Conservation (phyloP, 371 early-diverging fungal genomes). For the Rhizopus stolonifer region DNA sequence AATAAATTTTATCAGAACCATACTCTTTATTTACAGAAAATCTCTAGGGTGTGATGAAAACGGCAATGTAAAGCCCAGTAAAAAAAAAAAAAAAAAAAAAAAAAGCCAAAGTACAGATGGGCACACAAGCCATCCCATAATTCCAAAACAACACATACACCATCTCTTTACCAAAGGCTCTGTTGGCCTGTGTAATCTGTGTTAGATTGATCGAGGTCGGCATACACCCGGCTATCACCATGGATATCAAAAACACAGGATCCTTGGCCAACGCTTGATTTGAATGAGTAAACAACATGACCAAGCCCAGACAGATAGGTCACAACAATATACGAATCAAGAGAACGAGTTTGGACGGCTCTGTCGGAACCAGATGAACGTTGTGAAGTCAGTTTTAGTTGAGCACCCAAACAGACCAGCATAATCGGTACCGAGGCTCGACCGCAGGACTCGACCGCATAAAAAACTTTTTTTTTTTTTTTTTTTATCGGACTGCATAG, state of each 20-base stretch:
- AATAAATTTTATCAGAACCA: no score
- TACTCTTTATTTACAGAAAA: no score
- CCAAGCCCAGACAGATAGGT: slow-evolving; percentile 42
- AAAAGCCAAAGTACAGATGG: slow-evolving; percentile 17
- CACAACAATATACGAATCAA: slow-evolving; percentile 47
- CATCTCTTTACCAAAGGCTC: slow-evolving; percentile 60
- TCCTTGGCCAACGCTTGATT: slow-evolving; percentile 55
- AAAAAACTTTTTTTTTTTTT: slow-evolving; percentile 48
- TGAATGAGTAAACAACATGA: slow-evolving; percentile 22
- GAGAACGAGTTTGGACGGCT: no score
- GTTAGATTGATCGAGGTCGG: slow-evolving; percentile 62
- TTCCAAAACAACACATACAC: slow-evolving; percentile 58
- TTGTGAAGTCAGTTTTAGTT: slow-evolving; percentile 45
- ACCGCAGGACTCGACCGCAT: slow-evolving; percentile 66
- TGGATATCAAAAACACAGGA: slow-evolving; percentile 47
- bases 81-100: neutral
- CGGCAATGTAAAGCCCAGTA: no score
- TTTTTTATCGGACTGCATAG: slow-evolving; percentile 49
- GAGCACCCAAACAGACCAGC: slow-evolving; percentile 69
- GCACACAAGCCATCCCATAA: slow-evolving; percentile 56
- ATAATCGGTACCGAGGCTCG: slow-evolving; percentile 69
- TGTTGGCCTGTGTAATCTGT: slow-evolving; percentile 58
- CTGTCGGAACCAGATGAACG: no score
- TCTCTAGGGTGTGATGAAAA: no score
- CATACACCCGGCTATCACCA: slow-evolving; percentile 55